These are phyloP conservation scores for Saitozyma sp. DNA, from an alignment of 768 basidiomycete species.

Conservation along the genomic window DNA sequence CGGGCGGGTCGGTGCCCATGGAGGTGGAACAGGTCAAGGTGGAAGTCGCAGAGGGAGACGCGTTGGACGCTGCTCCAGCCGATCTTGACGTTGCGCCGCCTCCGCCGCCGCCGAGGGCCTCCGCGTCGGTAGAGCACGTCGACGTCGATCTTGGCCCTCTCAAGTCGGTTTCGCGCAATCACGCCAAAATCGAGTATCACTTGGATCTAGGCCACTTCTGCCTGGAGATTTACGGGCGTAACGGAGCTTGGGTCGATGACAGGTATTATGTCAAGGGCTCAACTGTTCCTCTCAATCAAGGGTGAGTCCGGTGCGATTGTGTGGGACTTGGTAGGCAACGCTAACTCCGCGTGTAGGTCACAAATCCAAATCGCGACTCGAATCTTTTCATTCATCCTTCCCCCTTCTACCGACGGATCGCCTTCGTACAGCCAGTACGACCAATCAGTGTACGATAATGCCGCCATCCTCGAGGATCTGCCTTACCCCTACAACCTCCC, in stretches of 20 bases:
- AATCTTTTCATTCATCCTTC: conserved; percentile 94
- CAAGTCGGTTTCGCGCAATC: conserved; percentile 95
- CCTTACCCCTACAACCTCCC: conserved; percentile 43
- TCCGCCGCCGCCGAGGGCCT: conserved; percentile 25
- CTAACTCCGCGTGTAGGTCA: conserved; percentile 23
- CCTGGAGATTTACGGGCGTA: conserved; percentile 87
- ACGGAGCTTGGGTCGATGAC: conserved; percentile 97
- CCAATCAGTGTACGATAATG: conserved; percentile 11
- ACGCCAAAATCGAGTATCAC: conserved; percentile 77
- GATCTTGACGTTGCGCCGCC: conserved; percentile 23
- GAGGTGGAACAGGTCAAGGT: conserved; percentile 3
- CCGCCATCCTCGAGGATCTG: conserved; percentile 27
- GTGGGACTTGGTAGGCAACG: background rate
- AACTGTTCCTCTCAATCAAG: conserved; percentile 77
- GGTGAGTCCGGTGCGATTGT: conserved; percentile 57
- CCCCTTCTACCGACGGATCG: conserved; percentile 59
- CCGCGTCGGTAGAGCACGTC: conserved; percentile 41
- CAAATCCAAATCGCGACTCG: conserved; percentile 80
- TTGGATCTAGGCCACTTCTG: conserved; percentile 49
- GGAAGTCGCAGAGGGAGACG: conserved; percentile 3
- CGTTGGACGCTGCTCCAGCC: conserved; percentile 13
- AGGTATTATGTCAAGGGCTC: conserved; percentile 90
- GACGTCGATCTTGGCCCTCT: conserved; percentile 84
- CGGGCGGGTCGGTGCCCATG: conserved; percentile 4
- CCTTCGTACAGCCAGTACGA: conserved; percentile 28